A percentile compares a stretch with the other conserved stretches of the same genome.
phyloP scores from a whole-genome alignment of 768 basidiomycete species.

The Lactarius trivialis region DNA sequence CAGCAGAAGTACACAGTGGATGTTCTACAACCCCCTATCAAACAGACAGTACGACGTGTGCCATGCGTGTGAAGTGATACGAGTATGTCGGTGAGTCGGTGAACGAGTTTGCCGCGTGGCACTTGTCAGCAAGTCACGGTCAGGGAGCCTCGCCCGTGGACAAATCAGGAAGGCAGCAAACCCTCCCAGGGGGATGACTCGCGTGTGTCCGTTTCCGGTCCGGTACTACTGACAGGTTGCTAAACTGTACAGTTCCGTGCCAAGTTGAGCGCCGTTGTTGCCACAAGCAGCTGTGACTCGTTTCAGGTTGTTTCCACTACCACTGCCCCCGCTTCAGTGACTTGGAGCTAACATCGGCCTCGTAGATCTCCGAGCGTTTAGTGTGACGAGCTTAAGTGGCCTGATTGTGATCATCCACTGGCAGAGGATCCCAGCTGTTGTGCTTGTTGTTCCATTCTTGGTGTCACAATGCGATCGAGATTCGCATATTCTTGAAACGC shows the following conservation, averaged over 20 bases:
- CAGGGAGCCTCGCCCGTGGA: background rate
- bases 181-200: slow-evolving; percentile 2
- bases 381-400: background rate
- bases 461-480: slow-evolving; percentile 16
- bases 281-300: slow-evolving; percentile 6
- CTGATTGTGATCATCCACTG: slow-evolving; percentile 5
- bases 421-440: slow-evolving; percentile 2
- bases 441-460: slow-evolving; percentile 15
- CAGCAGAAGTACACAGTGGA: background rate
- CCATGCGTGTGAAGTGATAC: background rate
- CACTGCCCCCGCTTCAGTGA: background rate
- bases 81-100: background rate
- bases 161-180: background rate
- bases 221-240: background rate
- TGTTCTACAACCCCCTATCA: background rate
- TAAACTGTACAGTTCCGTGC: background rate
- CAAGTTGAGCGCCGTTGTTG: background rate
- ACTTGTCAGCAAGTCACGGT: background rate
- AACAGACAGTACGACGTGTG: background rate
- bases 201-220: background rate
- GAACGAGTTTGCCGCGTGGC: background rate
- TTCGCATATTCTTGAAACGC: slow-evolving; percentile 4
- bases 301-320: slow-evolving; percentile 6
- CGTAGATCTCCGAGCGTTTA: slow-evolving; percentile 3
- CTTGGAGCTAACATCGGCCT: background rate